Percentiles rank a stretch among this genome's conserved stretches.
Conservation (phyloP, 2,329 filamentous ascomycete species). For the Monilinia fructigena region DNA sequence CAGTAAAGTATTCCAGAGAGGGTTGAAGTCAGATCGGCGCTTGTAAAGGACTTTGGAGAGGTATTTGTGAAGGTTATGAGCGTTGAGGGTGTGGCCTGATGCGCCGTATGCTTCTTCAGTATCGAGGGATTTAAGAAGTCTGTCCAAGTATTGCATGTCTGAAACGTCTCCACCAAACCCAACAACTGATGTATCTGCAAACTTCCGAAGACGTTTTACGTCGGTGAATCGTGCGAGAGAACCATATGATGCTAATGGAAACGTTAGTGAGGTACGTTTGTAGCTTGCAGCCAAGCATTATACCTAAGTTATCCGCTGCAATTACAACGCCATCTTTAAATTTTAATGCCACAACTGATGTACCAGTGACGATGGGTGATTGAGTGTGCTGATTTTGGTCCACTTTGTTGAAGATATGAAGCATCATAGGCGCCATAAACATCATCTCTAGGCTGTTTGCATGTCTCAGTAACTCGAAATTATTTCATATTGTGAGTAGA, state of each 20-base stretch:
- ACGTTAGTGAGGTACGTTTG: conserved; percentile 25
- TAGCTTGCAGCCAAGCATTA: conserved; percentile 12
- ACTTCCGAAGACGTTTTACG: conserved; percentile 89
- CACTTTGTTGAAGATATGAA: conserved; percentile 72
- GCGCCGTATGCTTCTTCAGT: conserved; percentile 81
- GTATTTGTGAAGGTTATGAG: conserved; percentile 95
- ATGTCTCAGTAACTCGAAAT: conserved; percentile 43
- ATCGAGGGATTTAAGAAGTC: conserved; percentile 81
- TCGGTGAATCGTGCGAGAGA: conserved; percentile 95
- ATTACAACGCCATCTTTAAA: conserved; percentile 96
- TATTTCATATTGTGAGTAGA: conserved; percentile 1
- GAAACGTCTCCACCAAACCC: conserved; percentile 97
- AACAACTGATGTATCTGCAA: conserved; percentile 79
- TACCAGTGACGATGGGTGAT: conserved; percentile 90
- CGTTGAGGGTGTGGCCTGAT: conserved; percentile 63
- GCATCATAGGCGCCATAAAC: conserved; percentile 91
- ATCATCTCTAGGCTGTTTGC: conserved; percentile 83
- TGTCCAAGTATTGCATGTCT: conserved; percentile 98
- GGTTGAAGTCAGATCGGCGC: conserved; percentile 92
- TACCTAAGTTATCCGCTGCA: conserved; percentile 94
- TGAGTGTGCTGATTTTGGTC: conserved; percentile 86
- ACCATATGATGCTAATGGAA: conserved; percentile 79
- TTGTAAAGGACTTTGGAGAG: conserved; percentile 94
- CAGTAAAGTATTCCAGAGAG: conserved; percentile 93
- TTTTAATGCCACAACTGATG: conserved; percentile 91